Evolutionary conservation across 179 eudicot species (phyloP).

Genomic region (Corrigiola litoralis): DNA sequence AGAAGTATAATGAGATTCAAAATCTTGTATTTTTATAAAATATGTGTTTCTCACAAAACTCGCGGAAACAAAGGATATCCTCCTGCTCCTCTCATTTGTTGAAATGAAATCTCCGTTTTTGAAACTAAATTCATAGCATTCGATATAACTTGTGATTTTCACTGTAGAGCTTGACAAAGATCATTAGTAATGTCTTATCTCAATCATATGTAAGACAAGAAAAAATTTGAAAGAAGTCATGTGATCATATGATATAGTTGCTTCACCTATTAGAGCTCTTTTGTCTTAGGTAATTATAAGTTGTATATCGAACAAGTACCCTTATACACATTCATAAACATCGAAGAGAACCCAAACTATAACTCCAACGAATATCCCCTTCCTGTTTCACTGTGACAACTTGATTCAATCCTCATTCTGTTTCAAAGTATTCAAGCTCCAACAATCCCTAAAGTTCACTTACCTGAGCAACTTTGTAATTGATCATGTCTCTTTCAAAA

Average conservation of each 20-base stretch:
- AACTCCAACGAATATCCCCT: constrained; percentile 26
- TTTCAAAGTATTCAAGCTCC: constrained; percentile 14
- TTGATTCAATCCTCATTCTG: constrained; percentile 19
- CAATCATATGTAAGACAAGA: neutral
- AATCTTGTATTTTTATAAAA: neutral
- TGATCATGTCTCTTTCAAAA: constrained; percentile 6
- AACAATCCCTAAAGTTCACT: neutral
- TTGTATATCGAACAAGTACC: constrained; percentile 7
- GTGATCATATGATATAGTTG: neutral
- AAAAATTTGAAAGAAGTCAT: constrained; percentile 4
- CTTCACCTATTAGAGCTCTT: neutral
- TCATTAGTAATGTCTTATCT: neutral
- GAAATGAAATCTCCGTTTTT: neutral
- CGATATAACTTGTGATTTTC: neutral
- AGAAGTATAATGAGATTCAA: neutral
- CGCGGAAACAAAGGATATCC: neutral
- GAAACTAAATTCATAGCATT: constrained; percentile 5
- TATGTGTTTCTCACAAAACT: neutral
- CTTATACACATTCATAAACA: constrained; percentile 14
- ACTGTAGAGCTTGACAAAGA: neutral
- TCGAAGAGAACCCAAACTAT: constrained; percentile 12
- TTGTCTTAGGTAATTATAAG: neutral
- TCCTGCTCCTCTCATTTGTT: neutral
- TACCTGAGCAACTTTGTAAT: neutral
- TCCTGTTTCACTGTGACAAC: constrained; percentile 3